A percentile compares a stretch with the other conserved stretches of the same genome.
These are phyloP conservation scores for Jasminum sambac DNA, from an alignment of 257 asterid genomes.

Conservation along the genomic window DNA sequence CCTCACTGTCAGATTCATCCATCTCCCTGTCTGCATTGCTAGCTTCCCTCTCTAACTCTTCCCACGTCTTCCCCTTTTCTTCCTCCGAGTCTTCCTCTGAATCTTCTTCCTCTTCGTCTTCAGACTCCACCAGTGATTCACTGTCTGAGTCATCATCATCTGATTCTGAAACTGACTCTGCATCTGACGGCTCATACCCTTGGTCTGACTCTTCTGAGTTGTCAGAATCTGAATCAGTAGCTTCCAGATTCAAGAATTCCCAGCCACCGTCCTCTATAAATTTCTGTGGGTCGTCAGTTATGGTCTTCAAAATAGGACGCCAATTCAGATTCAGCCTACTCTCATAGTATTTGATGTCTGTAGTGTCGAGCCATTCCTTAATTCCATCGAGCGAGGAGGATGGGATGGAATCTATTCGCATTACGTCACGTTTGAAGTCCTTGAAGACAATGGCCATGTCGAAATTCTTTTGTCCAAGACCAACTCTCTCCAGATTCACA, in stretches of 20 bases:
- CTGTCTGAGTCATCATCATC: conserved; percentile 68
- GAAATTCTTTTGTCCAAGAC: conserved; percentile 83
- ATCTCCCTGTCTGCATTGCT: conserved; percentile 67
- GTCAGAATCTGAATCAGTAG: conserved; percentile 63
- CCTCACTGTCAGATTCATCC: conserved; percentile 78
- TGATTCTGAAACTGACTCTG: conserved; percentile 65
- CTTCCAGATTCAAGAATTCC: conserved; percentile 84
- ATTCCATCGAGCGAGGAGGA: conserved; percentile 62
- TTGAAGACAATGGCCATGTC: conserved; percentile 80
- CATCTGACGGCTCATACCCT: conserved; percentile 72
- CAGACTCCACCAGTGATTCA: conserved; percentile 71
- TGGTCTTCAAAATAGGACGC: conserved; percentile 62
- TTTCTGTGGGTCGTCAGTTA: conserved; percentile 64
- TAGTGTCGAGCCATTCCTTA: conserved; percentile 78
- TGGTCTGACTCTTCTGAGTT: conserved; percentile 60
- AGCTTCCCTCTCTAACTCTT: conserved; percentile 82
- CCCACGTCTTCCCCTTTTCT: conserved; percentile 83
- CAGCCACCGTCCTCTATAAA: conserved; percentile 78
- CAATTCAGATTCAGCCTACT: conserved; percentile 81
- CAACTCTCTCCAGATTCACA: conserved; percentile 74
- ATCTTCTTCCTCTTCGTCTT: conserved; percentile 59
- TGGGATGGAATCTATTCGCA: conserved; percentile 75
- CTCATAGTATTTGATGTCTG: conserved; percentile 76
- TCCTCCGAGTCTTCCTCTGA: conserved; percentile 54
- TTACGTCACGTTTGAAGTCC: conserved; percentile 69